Conservation (phyloP, 2,329 filamentous ascomycete species). For the Plectosphaerella sp. region DNA sequence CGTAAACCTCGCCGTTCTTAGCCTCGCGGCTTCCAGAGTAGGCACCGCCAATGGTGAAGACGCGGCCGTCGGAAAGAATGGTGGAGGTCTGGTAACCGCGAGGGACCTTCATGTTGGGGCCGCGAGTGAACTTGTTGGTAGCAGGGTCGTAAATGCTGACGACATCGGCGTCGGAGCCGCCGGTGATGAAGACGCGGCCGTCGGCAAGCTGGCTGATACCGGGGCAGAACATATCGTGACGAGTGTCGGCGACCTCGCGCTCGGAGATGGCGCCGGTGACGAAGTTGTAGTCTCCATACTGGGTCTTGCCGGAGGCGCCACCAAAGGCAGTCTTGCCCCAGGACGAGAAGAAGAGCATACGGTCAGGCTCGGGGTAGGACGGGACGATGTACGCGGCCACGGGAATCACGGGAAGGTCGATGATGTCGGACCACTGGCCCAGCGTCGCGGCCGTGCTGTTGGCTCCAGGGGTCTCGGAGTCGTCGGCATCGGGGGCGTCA, state of each 20-base stretch:
- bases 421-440: conserved; percentile 18
- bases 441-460: conserved; percentile 10
- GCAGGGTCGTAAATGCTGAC: conserved; percentile 43
- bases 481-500: background rate
- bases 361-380: conserved; percentile 15
- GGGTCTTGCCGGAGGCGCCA: conserved; percentile 12
- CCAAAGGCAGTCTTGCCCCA: conserved; percentile 18
- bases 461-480: background rate
- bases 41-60: conserved; percentile 57
- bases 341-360: conserved; percentile 18
- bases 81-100: conserved; percentile 50
- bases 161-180: conserved; percentile 43
- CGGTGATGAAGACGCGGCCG: conserved; percentile 47
- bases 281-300: conserved; percentile 17
- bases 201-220: conserved; percentile 45
- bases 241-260: conserved; percentile 31
- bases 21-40: conserved; percentile 39
- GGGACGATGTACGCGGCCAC: conserved; percentile 22
- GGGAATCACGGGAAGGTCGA: conserved; percentile 18
- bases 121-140: conserved; percentile 31
- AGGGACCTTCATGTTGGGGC: conserved; percentile 35
- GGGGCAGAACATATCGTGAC: conserved; percentile 54
- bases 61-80: conserved; percentile 44
- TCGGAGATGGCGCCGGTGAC: conserved; percentile 20
- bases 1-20: conserved; percentile 54